Base-by-base conservation (phyloP, 495 filamentous ascomycete genomes). In the Xylaria castorea region DNA sequence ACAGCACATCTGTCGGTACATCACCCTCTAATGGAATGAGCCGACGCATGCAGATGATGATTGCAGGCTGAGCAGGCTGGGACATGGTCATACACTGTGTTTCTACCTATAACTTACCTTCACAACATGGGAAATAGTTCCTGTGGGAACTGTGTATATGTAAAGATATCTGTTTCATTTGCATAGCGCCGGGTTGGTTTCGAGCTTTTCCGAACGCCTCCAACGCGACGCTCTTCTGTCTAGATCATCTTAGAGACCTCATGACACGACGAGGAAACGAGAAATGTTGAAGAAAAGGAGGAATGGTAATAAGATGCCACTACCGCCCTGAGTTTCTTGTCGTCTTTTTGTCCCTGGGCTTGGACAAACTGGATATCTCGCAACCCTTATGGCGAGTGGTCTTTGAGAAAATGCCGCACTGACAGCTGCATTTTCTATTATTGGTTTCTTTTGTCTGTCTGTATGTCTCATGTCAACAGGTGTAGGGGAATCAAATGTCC, bases 11-110 rank as follows among this genome's bases (percentile, higher is more conserved):
- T 68, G 83, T 86, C 48, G 81, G 86, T 44, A 77, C 83, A 74
- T 87, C 83, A 65, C 84, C 81, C 65, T 88, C 81, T 46, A 82
- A 79, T 66, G 85, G 85, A 36, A 78, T 90, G 44, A 80, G 82
- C 64, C 82, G 84, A 71, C 84, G 89, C 73, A 89, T 91, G 88
- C 89, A 91, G 79, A 85, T 92, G 85, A 90, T 91, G 89, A 91
- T 88, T 48, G 89, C 91, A 50, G 87, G 85, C 74, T 92, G 81
- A 80, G 73, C 53, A 22, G 11, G 27, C 27, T 4, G 51, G 25
- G 38, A 57, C 11, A 14, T 20, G 25, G 38, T 5, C 62, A 20
- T n/a, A 20, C 27, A 66, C 27, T 25, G 50, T 66, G 60, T 30
- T 53, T 60, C 40, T 22, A 55, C 50, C 38, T 20, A 32, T 38